These are phyloP conservation scores for Peniophora sp. DNA, from an alignment of 1,284 basidiomycete species.

Conservation along the genomic window DNA sequence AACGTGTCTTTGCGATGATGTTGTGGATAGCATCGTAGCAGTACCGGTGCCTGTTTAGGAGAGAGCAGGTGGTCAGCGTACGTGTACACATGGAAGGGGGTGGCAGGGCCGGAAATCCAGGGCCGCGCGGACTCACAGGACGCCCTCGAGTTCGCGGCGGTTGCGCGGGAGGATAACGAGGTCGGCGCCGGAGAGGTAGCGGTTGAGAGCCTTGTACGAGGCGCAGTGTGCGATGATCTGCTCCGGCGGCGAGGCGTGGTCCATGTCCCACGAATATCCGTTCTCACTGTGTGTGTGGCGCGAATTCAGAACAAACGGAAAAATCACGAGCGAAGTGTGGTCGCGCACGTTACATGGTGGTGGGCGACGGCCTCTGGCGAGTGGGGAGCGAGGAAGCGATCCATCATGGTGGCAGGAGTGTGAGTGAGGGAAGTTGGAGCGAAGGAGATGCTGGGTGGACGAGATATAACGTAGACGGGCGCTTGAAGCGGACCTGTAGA, in stretches of 20 bases:
- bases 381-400: slow-evolving; percentile 63
- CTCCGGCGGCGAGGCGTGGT: slow-evolving; percentile 62
- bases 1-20: slow-evolving; percentile 59
- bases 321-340: slow-evolving; percentile 25
- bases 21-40: slow-evolving; percentile 75
- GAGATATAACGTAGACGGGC: background rate
- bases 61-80: background rate
- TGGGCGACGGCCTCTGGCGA: slow-evolving; percentile 69
- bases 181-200: slow-evolving; percentile 38
- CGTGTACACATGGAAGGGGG: slow-evolving; percentile 2
- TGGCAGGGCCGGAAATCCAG: slow-evolving; percentile 1
- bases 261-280: slow-evolving; percentile 56
- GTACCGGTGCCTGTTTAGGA: slow-evolving; percentile 33
- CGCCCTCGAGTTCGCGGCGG: slow-evolving; percentile 56
- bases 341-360: slow-evolving; percentile 43
- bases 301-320: slow-evolving; percentile 8
- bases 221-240: slow-evolving; percentile 60
- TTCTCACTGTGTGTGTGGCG: slow-evolving; percentile 45
- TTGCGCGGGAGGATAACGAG: slow-evolving; percentile 62
- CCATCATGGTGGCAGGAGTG: slow-evolving; percentile 32
- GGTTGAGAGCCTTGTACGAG: slow-evolving; percentile 33
- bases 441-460: slow-evolving; percentile 1
- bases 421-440: background rate
- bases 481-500: too few species aligned
- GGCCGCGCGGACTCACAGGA: slow-evolving; percentile 43